Evolutionary conservation across 352 stramenopile genomes (phyloP).

Genomic region (Phytophthora foliorum): DNA sequence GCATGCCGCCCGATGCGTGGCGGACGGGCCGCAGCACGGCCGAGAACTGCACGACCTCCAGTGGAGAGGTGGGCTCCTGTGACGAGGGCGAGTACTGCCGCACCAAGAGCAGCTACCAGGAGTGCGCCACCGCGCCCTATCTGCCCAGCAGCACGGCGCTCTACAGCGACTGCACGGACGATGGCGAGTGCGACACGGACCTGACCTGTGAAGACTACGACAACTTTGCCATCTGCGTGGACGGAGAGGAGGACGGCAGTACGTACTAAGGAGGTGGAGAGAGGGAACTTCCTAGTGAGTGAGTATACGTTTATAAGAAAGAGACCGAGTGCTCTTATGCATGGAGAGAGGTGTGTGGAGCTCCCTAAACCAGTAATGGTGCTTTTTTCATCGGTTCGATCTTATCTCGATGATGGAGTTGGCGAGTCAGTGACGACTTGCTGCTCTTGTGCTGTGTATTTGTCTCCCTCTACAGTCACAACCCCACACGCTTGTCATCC

Average conservation of each 20-base stretch:
- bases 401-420: slow-evolving; percentile 14
- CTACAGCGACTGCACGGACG: slow-evolving; percentile 54
- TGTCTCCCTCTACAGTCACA: background rate
- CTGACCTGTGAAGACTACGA: slow-evolving; percentile 53
- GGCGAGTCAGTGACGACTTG: background rate
- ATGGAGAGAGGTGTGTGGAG: slow-evolving; percentile 2
- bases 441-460: slow-evolving; percentile 6
- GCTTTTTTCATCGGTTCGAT: slow-evolving; percentile 8
- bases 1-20: slow-evolving; percentile 57
- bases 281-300: slow-evolving; percentile 5
- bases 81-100: slow-evolving; percentile 67
- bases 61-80: slow-evolving; percentile 40
- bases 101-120: slow-evolving; percentile 57
- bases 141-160: slow-evolving; percentile 47
- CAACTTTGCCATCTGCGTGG: slow-evolving; percentile 54
- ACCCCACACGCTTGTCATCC: background rate
- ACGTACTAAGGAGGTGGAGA: slow-evolving; percentile 1
- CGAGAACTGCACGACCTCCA: slow-evolving; percentile 48
- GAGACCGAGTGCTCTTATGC: slow-evolving; percentile 4
- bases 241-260: slow-evolving; percentile 19
- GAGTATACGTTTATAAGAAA: slow-evolving; percentile 29
- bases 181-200: slow-evolving; percentile 38
- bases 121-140: slow-evolving; percentile 59
- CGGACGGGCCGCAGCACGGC: slow-evolving; percentile 41
- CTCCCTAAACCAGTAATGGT: background rate